These are phyloP conservation scores for Skeletonema grethae DNA, from an alignment of 108 stramenopile genomes.

Conservation along the genomic window DNA sequence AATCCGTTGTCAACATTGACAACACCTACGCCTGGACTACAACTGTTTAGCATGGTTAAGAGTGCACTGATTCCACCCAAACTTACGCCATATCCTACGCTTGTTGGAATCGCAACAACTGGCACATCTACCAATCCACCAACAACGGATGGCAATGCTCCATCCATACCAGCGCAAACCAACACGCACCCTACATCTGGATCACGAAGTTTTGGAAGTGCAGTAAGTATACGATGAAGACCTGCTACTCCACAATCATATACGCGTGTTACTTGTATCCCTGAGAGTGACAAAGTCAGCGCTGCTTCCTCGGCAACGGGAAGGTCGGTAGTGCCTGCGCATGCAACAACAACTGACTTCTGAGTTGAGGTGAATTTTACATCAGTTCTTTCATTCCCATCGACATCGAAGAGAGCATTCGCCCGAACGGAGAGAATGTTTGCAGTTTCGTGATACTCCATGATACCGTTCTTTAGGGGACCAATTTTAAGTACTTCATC, in stretches of 20 bases:
- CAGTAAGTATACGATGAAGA: slow-evolving; percentile 86
- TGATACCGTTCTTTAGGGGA: slow-evolving; percentile 60
- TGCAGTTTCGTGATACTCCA: slow-evolving; percentile 69
- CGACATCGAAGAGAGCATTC: slow-evolving; percentile 30
- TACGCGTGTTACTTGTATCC: slow-evolving; percentile 68
- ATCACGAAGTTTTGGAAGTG: slow-evolving; percentile 73
- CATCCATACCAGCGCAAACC: slow-evolving; percentile 95
- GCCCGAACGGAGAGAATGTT: slow-evolving; percentile 73
- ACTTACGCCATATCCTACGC: slow-evolving; percentile 92
- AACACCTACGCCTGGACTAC: slow-evolving; percentile 94
- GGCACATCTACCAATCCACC: slow-evolving; percentile 92
- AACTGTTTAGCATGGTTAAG: slow-evolving; percentile 95
- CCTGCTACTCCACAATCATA: slow-evolving; percentile 97
- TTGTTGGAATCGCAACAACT: slow-evolving; percentile 94
- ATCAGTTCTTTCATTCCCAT: slow-evolving; percentile 7
- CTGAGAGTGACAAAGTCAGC: slow-evolving; percentile 67
- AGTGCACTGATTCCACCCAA: slow-evolving; percentile 91
- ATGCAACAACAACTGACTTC: slow-evolving; percentile 73
- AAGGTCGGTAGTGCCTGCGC: slow-evolving; percentile 91
- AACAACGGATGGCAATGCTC: slow-evolving; percentile 94
- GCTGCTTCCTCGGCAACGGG: slow-evolving; percentile 93
- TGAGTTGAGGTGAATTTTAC: not conserved
- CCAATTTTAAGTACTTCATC: slow-evolving; percentile 30
- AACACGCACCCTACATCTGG: slow-evolving; percentile 81
- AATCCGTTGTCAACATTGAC: slow-evolving; percentile 98